Base-by-base conservation (phyloP, 2,329 filamentous ascomycete species). In the Hortaea sp. region DNA sequence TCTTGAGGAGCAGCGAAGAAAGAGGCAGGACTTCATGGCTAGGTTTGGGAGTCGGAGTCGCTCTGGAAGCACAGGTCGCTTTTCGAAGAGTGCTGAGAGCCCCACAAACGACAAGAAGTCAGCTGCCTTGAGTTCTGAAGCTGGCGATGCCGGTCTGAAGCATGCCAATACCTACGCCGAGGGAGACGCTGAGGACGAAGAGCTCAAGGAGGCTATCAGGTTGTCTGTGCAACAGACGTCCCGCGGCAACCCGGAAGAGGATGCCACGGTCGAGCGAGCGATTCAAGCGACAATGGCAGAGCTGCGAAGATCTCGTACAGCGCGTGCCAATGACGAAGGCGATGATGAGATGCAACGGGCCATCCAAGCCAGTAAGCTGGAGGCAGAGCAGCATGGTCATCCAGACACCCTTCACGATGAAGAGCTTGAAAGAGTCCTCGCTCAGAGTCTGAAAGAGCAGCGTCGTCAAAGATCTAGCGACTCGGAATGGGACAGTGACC, bases 191-290 rank as follows among this genome's bases (percentile, higher is more conserved):
- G 50, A 55, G 7, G 63, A 66, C 39, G 63, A 61, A 5, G 69
- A 76, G n/a, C 71, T 88, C 38, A 85, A 90, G 60, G 70, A 75
- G 38, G 85, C 85, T 1, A 90, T 92, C 48, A 75, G 74, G 44
- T 71, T 72, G 7, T 85, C 83, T 1, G 82, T 92, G 1, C 68
- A 70, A 6, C 76, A 84, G 58, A 88, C 84, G 0, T 88, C 84
- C 0, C 73, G 69, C 1, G 85, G 86, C 7, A 74, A 90, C 51
- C 60, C 72, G 0, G 73, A 78, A 13, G 84, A 92, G 62, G 87
- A 92, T 57, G 74, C 73, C 20, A 71, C 77, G 48, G 74, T 94
- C 41, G 86, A 88, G 59, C 73, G 78, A 13, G 85, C 85, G 1
- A 84, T 94, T 43, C 74, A 84, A 10, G 80, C 84, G 5, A 87